phyloP scores from a whole-genome alignment of 2,329 filamentous ascomycete species.

The Hymenoscyphus scutula region DNA sequence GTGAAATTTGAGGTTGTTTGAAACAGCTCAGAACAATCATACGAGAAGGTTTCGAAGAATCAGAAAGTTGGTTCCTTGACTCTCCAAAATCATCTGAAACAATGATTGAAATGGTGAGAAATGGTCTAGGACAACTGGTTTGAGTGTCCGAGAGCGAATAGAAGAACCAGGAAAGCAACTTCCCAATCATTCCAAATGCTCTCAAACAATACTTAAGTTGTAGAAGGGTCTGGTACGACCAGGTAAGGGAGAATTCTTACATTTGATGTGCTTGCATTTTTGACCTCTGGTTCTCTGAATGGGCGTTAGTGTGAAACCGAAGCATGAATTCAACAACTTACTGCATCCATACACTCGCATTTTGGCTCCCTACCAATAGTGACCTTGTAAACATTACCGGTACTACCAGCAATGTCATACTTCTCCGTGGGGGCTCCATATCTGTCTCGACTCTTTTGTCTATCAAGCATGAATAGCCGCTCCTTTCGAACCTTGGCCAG shows the following conservation, averaged over 20 bases:
- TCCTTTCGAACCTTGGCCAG: constrained; percentile 23
- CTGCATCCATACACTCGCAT: constrained; percentile 25
- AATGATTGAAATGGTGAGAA: too few species aligned
- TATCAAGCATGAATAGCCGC: constrained; percentile 27
- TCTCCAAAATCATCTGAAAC: too few species aligned
- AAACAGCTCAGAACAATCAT: too few species aligned
- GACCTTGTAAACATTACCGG: constrained; percentile 22
- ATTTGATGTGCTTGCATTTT: constrained; percentile 27
- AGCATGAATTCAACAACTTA: constrained; percentile 10
- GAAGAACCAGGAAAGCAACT: too few species aligned
- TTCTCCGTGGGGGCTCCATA: constrained; percentile 16
- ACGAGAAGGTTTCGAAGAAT: too few species aligned
- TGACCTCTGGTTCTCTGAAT: constrained; percentile 21
- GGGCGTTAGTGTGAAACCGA: not conserved
- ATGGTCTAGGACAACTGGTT: too few species aligned
- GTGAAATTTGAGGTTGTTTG: too few species aligned
- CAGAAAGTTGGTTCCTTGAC: not conserved
- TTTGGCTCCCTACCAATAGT: constrained; percentile 21
- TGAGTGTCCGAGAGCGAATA: too few species aligned
- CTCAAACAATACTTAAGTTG: too few species aligned
- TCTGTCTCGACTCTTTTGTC: constrained; percentile 11
- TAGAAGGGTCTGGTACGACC: too few species aligned
- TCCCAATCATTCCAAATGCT: too few species aligned
- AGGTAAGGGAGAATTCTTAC: constrained; percentile 7
- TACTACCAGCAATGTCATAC: constrained; percentile 26